Base-by-base conservation (phyloP, 768 basidiomycete genomes). In the Amanita muscaria region DNA sequence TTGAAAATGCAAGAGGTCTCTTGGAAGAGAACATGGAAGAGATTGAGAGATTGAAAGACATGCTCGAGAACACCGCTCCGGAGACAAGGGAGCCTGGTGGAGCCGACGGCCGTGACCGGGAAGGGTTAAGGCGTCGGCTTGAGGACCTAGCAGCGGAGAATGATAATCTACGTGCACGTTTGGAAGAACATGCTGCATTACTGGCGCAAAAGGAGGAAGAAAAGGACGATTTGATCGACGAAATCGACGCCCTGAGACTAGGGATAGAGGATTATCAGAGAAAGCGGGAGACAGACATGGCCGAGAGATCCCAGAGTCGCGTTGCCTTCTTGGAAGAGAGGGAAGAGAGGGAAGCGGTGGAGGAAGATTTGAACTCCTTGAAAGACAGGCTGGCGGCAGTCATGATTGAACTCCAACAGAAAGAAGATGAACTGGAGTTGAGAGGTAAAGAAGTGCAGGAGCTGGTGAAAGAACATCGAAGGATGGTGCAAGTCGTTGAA, bases 11-110 rank as follows among this genome's bases (percentile, higher is more conserved):
- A 4, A 71, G 79, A 45, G 80, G 73, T 0, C 59, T 88, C 22
- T 64, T 89, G 31, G 78, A 87, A 56, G 90, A 93, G 51, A 88
- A 88, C 57, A 73, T 82, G 60, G 84, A 89, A 25, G 89, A 92
- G 63, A 78, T 91, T 40, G 80, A 86, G 27, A 70, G 80, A 6
- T 64, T 92, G 31, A 71, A 74, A 25, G 81, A 83, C 37, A 67
- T 81, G n/a, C 69, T 84, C 4, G 80, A 87, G 55, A 68, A 66
- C 18, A 25, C 31, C 21, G 24, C 19, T 9, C 27, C 25, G 10
- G 66, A 69, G 3, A 64, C 65, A 0, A 46, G 58, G 8, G 57
- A 62, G 11, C 65, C 65, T 30, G 62, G 64, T 25, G 68, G 69
- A 2, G 55, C 59, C 11, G 70, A 67, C 8, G 70, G 67, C 33